These are phyloP conservation scores for Saccharomyces jurei DNA, from an alignment of 805 yeast genomes.

Conservation along the genomic window DNA sequence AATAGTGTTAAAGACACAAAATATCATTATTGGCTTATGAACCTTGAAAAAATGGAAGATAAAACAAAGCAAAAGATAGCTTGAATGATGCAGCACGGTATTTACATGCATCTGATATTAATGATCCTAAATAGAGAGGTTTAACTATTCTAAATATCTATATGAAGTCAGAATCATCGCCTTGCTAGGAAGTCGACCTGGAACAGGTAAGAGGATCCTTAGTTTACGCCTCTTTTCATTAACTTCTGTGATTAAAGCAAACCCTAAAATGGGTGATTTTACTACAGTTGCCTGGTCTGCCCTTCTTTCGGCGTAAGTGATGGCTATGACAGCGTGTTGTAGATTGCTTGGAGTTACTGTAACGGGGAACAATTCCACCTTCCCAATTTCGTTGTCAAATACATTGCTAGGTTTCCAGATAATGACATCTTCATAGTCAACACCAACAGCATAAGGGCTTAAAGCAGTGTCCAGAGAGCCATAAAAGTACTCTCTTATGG, in stretches of 20 bases:
- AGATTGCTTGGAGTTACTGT: constrained; percentile 47
- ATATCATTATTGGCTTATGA: neutral
- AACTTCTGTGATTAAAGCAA: constrained; percentile 56
- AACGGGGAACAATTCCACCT: constrained; percentile 26
- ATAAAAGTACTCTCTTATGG: constrained; percentile 83
- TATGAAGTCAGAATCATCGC: constrained; percentile 67
- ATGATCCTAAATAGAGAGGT: neutral
- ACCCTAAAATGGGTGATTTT: constrained; percentile 65
- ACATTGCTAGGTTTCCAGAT: constrained; percentile 48
- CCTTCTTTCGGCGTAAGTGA: constrained; percentile 42
- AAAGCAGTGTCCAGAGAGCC: constrained; percentile 60
- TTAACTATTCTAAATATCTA: constrained; percentile 65
- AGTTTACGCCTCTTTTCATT: constrained; percentile 68
- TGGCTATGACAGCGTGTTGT: constrained; percentile 71
- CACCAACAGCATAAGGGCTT: constrained; percentile 80
- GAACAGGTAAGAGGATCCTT: constrained; percentile 76
- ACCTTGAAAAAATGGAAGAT: neutral
- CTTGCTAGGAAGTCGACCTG: constrained; percentile 73
- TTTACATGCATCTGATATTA: neutral
- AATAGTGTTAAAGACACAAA: constrained; percentile 1
- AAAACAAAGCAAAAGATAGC: neutral
- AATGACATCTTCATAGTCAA: constrained; percentile 50
- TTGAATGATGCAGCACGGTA: neutral
- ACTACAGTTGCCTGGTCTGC: constrained; percentile 42
- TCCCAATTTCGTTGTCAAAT: constrained; percentile 17